Evolutionary conservation across 2,329 filamentous ascomycete species (phyloP), one percentile per base, ranked within the genome.

Genomic region (Arthrocladium fulminans): DNA sequence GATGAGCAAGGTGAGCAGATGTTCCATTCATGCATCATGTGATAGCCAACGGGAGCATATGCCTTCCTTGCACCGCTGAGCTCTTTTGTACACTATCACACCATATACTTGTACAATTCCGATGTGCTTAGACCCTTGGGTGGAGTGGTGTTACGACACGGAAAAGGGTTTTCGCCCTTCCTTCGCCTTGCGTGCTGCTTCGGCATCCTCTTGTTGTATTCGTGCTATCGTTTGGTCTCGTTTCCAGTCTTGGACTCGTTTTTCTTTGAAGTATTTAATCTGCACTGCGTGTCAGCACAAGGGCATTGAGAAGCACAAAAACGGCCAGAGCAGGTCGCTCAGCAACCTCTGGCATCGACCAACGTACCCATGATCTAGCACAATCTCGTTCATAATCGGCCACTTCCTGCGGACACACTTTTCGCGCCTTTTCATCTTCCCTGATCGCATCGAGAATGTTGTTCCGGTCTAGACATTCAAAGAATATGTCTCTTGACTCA

Each of bases 261-360:
- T 85, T 68, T 96, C 89, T 74, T 97, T 96, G 71, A 98, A 98
- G 68, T 98, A 97, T 69, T 88, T 88, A 52, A 96, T 86, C 87
- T 92, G 59, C 47, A 57, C n/a, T 5, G 5, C 38, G 20, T 40
- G 17, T 48, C 22, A 40, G 40, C 17, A 20, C 10, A 9, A 35
- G n/a, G 6, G 6, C 32, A n/a, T n/a, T n/a, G n/a, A n/a, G n/a
- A n/a, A n/a, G n/a, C n/a, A n/a, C n/a, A n/a, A n/a, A n/a, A n/a
- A n/a, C n/a, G n/a, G n/a, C n/a, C n/a, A n/a, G n/a, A n/a, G n/a
- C n/a, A 32, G 3, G 20, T 35, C 47, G 15, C 37, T 29, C 27
- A 15, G 32, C 13, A n/a, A 15, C 32, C n/a, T 7, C 32, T 15
- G 32, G n/a, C 32, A n/a, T 25, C 47, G 27, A 23, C 25, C 2